Evolutionary conservation across 352 stramenopile genomes (phyloP), one percentile per base, ranked within the genome.

Genomic region (Globisporangium heterothallicum): DNA sequence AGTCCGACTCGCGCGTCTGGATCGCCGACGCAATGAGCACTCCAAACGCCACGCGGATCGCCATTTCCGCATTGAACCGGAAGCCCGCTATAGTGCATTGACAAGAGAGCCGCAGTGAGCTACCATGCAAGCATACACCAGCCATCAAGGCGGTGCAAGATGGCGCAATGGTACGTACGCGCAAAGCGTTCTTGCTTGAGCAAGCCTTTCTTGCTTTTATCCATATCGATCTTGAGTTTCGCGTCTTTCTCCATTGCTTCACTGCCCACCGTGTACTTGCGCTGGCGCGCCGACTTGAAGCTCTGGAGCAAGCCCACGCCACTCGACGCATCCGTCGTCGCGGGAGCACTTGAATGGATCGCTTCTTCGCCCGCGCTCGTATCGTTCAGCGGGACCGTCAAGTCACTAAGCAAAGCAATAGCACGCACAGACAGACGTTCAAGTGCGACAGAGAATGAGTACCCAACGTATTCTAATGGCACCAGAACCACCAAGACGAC

Each of bases 21-120:
- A 88, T 72, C 14, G 75, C 53, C 10, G 77, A 86, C 1, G 77
- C 70, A n/a, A 88, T 34, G 12, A 88, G 42, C 38, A 84, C 77
- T 21, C 72, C 77, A 25, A 65, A 68, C 6, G 77, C 72, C 16
- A 84, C 76, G 25, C 77, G 77, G 24, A 84, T 21, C 18, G 75
- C 61, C 53, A 86, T 49, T 42, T 74, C 66, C 1, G 61, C 52
- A 41, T 76, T 80, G 26, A 64, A 54, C 16, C 40, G 34, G 29
- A 80, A 77, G 9, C 32, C 47, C 18, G 58, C 70, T 75, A 32
- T 13, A 49, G 3, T 34, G 10, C 10, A 34, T 34, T 12, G 6
- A 30, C 42, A 9, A 45, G 12, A 43, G 34, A 8, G 30, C 34
- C 22, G 25, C 12, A 22, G n/a, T 0, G 42, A 19, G n/a, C 18